Conservation (phyloP, 2,329 filamentous ascomycete genomes). For the Periconia digitata region DNA sequence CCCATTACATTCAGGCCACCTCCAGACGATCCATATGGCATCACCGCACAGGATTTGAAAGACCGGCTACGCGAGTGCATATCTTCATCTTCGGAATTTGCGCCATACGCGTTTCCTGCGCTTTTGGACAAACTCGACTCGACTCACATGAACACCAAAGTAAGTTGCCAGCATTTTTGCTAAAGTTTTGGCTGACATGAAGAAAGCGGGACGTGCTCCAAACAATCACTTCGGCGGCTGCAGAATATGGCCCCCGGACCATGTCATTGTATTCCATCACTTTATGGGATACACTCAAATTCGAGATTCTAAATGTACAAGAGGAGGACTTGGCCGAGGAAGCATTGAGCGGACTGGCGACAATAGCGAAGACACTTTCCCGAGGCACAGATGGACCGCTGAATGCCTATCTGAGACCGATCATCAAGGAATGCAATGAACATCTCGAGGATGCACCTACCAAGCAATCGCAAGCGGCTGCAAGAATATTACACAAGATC, state of each 20-base stretch:
- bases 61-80: constrained; percentile 65
- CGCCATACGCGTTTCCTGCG: constrained; percentile 67
- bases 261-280: constrained; percentile 65
- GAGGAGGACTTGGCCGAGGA: constrained; percentile 66
- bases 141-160: constrained; percentile 68
- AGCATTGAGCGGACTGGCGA: constrained; percentile 57
- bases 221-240: constrained; percentile 61
- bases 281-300: constrained; percentile 69
- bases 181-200: constrained; percentile 2
- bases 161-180: constrained; percentile 24
- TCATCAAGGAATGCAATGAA: constrained; percentile 68
- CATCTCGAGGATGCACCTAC: constrained; percentile 69
- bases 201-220: constrained; percentile 64
- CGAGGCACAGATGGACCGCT: constrained; percentile 51
- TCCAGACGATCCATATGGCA: constrained; percentile 69
- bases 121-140: constrained; percentile 70
- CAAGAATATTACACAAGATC: constrained; percentile 60
- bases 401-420: constrained; percentile 59
- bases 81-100: constrained; percentile 62
- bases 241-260: constrained; percentile 60
- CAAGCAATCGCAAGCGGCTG: constrained; percentile 67
- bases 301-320: constrained; percentile 66
- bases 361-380: constrained; percentile 59
- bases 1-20: constrained; percentile 71
- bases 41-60: constrained; percentile 69